phyloP scores from a whole-genome alignment of 2,329 filamentous ascomycete genomes.

The Xylariaceae sp. region DNA sequence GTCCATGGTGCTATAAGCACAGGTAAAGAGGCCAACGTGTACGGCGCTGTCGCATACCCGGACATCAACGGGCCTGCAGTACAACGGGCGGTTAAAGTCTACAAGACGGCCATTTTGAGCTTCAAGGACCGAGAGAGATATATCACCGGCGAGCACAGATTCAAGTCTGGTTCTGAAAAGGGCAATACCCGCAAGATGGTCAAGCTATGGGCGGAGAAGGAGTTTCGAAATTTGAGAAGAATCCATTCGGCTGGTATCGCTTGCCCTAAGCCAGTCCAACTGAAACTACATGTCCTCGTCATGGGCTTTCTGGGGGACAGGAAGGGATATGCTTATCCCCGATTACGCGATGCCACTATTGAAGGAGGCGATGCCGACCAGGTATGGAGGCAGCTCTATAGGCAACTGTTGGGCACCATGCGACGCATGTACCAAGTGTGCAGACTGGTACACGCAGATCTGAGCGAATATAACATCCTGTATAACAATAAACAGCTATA shows the following conservation, averaged over 20 bases:
- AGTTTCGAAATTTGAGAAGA: conserved; percentile 89
- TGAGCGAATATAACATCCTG: conserved; percentile 97
- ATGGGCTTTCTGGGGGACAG: conserved; percentile 92
- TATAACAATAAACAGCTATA: conserved; percentile 83
- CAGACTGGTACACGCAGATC: conserved; percentile 88
- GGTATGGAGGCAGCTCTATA: conserved; percentile 78
- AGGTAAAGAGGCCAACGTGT: conserved; percentile 98
- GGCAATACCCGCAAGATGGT: conserved; percentile 96
- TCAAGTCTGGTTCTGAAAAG: conserved; percentile 89
- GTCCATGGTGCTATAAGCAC: conserved; percentile 95
- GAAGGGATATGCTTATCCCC: conserved; percentile 84
- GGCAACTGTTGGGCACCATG: conserved; percentile 86
- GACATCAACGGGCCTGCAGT: conserved; percentile 56
- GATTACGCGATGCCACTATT: conserved; percentile 84
- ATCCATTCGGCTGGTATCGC: conserved; percentile 84
- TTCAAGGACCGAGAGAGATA: conserved; percentile 99
- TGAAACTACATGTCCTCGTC: conserved; percentile 91
- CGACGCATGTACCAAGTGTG: conserved; percentile 91
- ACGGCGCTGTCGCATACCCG: conserved; percentile 75
- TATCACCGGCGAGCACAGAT: conserved; percentile 91
- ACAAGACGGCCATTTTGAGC: conserved; percentile 96
- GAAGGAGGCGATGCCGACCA: conserved; percentile 66
- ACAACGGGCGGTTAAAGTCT: conserved; percentile 94
- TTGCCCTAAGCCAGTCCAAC: conserved; percentile 83
- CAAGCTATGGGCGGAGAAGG: conserved; percentile 98